Evolutionary conservation across 2,329 filamentous ascomycete genomes (phyloP).

Genomic region (Allantophomopsis lycopodina): DNA sequence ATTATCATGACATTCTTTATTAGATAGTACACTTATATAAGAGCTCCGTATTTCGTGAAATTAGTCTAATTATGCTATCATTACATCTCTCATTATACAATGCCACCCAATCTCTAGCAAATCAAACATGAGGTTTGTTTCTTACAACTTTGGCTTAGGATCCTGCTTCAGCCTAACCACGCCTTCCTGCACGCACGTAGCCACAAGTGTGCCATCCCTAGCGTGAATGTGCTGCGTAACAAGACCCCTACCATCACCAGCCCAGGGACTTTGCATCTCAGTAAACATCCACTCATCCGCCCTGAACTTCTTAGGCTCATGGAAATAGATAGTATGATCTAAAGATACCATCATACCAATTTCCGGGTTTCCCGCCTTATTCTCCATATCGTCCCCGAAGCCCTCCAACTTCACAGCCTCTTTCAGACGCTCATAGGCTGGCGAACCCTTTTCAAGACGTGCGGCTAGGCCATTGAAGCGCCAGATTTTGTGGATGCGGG

Average conservation of each 20-base stretch:
- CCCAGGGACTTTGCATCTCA: constrained; percentile 72
- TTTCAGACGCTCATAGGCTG: neutral
- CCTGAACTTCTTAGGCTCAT: constrained; percentile 41
- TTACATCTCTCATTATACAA: neutral
- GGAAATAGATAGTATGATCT: constrained; percentile 62
- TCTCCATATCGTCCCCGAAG: constrained; percentile 29
- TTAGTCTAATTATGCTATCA: too few species aligned
- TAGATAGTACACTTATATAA: too few species aligned
- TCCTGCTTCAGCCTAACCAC: neutral
- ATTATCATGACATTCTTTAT: too few species aligned
- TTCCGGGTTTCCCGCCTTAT: constrained; percentile 35
- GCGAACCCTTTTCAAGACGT: neutral
- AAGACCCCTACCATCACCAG: constrained; percentile 62
- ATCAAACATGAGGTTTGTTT: neutral
- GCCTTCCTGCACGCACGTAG: constrained; percentile 68
- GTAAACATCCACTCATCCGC: constrained; percentile 68
- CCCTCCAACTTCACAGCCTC: constrained; percentile 17
- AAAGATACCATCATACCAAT: constrained; percentile 79
- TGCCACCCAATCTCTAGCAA: neutral
- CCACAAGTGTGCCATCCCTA: constrained; percentile 57
- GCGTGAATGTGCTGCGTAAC: constrained; percentile 65
- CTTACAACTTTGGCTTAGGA: neutral
- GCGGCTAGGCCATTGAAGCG: constrained; percentile 42
- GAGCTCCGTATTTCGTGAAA: too few species aligned
- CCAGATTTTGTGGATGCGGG: constrained; percentile 69